Evolutionary conservation across 768 basidiomycete species (phyloP), one percentile per base, ranked within the genome.

Genomic region (Ramaria rubella): DNA sequence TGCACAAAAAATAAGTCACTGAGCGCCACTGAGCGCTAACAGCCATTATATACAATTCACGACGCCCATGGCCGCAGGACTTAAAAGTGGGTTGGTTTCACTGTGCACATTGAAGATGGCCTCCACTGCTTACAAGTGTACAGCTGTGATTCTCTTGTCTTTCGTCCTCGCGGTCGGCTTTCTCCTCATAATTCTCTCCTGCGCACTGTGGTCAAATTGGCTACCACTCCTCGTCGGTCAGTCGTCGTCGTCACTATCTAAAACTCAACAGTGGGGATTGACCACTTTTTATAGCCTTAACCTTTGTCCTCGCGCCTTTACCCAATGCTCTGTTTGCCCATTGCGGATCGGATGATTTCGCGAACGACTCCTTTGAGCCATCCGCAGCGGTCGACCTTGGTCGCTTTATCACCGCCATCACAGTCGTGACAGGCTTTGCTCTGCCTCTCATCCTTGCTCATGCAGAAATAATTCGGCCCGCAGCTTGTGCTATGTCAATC

Each of bases 111-210:
- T 27, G 12, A 51, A 19, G n/a, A 49, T 29, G 26, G 42, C 42
- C n/a, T 55, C 36, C 43, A 6, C 11, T 2, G 8, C 55, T 53
- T 21, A 58, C 31, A 29, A 53, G n/a, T 43, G 36, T 61, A 48
- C 67, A 97, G 94, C 93, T 66, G 94, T 98, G 61, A 94, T 98
- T 64, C 78, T 97, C 52, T 85, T 99, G 45, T 94, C 96, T 1
- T 97, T 99, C 73, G 91, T 97, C 52, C 86, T 99, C 49, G 96
- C 96, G 5, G 81, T 95, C 15, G 96, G 96, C n/a, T 99, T 99
- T 75, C 75, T 99, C 57, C 82, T 98, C 67, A 90, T 98, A 66
- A 99, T 99, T 69, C 85, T 99, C 23, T 92, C 92, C 1, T 98
- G 96, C 68, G 96, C 96, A 6, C 75, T 98, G 29, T 98, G 87